phyloP scores from a whole-genome alignment of 352 stramenopile species.

The Globisporangium recalcitrans region DNA sequence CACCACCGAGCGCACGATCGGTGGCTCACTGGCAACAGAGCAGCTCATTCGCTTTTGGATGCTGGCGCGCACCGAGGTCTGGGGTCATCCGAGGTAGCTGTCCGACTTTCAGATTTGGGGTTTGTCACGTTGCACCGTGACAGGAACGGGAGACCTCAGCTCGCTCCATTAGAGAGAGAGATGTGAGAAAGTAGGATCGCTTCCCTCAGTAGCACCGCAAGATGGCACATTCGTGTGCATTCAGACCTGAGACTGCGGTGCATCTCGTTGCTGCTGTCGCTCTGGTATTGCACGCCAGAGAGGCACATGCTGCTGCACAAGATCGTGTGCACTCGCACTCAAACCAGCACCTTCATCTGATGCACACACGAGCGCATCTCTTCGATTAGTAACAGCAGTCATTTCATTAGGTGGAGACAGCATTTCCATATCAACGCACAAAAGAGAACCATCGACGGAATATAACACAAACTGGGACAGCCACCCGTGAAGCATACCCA shows the following conservation, averaged over 20 bases:
- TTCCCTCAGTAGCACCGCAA: not conserved
- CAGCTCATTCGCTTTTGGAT: not conserved
- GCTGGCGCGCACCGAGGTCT: not conserved
- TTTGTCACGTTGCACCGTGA: not conserved
- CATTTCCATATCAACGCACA: not conserved
- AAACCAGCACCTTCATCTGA: not conserved
- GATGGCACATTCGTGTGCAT: not conserved
- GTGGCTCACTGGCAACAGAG: too few species aligned
- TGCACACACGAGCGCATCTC: not conserved
- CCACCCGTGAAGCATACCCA: not conserved
- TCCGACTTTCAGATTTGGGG: not conserved
- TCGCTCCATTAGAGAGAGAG: not conserved
- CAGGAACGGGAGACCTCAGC: not conserved
- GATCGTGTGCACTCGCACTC: not conserved
- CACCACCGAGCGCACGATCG: conserved; percentile 26
- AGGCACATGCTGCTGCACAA: not conserved
- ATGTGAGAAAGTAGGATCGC: not conserved
- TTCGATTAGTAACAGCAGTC: not conserved
- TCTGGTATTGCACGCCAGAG: not conserved
- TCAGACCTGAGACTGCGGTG: not conserved
- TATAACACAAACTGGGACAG: not conserved
- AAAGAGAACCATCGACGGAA: not conserved
- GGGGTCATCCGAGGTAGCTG: not conserved
- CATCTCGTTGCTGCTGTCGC: not conserved
- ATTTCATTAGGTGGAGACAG: not conserved